Evolutionary conservation across 306 rosid species (phyloP), one percentile per base, ranked within the genome.

Genomic region (Clitoria ternatea): DNA sequence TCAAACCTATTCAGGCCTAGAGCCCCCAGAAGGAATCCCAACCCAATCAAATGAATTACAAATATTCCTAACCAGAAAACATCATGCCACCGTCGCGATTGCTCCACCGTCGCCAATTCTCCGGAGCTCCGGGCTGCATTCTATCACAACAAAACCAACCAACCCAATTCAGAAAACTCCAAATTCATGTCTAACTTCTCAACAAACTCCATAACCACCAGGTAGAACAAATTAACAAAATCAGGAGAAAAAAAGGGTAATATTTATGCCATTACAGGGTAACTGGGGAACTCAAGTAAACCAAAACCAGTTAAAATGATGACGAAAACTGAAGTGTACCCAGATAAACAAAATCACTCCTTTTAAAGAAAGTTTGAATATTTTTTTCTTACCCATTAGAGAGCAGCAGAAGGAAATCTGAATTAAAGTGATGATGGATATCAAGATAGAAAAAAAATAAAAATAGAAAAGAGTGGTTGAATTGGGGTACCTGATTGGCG

Each of bases 51-150:
- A 75, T 95, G 99, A 61, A 85, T 69, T 23, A 83, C 30, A 82
- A 95, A 95, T 47, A 91, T 66, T 55, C 86, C 89, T 70, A 80
- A 83, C 99, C 99, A 95, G 79, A 95, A 95, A 60, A 95, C 75
- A 42, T 95, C 99, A 4, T 86, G 91, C 99, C 97, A 95, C 18
- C 82, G 85, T 40, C 99, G 91, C 0, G 88, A 83, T 13, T 87
- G 82, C 65, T 82, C 97, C 13, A 68, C 48, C 7, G 55, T 61
- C 72, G 66, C 61, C 30, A 62, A 71, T 78, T 83, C 95, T 1
- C 79, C 82, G 52, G 81, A 79, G 67, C 90, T 89, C 43, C 82
- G 81, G 22, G 61, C 73, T 1, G 47, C 83, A 85, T 78, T 89
- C 99, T 94, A 69, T 40, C 45, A 12, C 74, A 66, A 43, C 12